phyloP scores from a whole-genome alignment of 306 rosid genomes.

The Corylus avellana region DNA sequence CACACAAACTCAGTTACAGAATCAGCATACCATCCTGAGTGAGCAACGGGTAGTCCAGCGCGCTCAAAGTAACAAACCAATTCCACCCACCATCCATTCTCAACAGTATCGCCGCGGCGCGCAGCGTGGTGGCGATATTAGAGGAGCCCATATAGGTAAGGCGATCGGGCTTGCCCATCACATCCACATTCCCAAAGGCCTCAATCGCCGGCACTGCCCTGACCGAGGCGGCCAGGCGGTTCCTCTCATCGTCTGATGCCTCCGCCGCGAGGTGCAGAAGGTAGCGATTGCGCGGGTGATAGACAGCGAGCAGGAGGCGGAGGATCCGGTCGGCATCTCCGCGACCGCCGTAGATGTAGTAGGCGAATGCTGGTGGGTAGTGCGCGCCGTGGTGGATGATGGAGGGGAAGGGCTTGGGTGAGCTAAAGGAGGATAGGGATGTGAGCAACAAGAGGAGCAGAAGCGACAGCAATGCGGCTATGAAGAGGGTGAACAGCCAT shows the following conservation, averaged over 20 bases:
- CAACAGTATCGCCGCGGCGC: conserved; percentile 85
- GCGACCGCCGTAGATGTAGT: conserved; percentile 70
- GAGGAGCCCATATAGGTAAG: conserved; percentile 79
- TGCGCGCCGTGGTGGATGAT: conserved; percentile 64
- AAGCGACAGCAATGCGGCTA: conserved; percentile 61
- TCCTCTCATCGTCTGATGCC: conserved; percentile 67
- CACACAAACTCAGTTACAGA: conserved; percentile 16
- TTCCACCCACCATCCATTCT: conserved; percentile 82
- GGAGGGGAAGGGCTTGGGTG: conserved; percentile 66
- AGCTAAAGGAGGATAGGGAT: conserved; percentile 68
- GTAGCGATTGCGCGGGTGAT: conserved; percentile 87
- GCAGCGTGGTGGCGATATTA: conserved; percentile 61
- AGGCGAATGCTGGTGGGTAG: conserved; percentile 86
- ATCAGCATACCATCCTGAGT: conserved; percentile 89
- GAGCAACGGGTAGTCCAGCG: conserved; percentile 81
- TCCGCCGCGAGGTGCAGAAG: conserved; percentile 75
- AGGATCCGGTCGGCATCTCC: conserved; percentile 79
- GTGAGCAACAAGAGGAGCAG: conserved; percentile 58
- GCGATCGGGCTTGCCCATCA: conserved; percentile 83
- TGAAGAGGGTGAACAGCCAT: conserved; percentile 81
- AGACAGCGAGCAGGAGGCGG: conserved; percentile 78
- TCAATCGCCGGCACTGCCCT: conserved; percentile 68
- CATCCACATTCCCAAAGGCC: conserved; percentile 85
- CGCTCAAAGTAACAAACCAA: conserved; percentile 88
- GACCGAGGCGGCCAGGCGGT: conserved; percentile 34